Base-by-base conservation (phyloP, 495 filamentous ascomycete species). In the Aspergillus egyptiacus region DNA sequence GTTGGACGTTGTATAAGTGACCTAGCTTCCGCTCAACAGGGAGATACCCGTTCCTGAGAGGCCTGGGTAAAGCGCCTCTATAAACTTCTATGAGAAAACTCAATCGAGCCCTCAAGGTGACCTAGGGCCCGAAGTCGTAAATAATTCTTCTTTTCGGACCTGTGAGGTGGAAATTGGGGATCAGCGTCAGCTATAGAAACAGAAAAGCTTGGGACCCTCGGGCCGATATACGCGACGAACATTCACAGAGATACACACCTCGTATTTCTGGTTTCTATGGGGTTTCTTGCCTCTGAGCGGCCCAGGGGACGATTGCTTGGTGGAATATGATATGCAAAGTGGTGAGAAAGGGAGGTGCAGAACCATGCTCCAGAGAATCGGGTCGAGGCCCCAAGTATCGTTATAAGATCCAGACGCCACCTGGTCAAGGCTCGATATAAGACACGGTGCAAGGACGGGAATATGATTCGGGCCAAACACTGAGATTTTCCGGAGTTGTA, bases 11-110 rank as follows among this genome's bases (percentile, higher is more conserved):
- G 41, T 17, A 2, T 8, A 31, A 27, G 17, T 23, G 32, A 30
- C 46, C 38, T 45, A 14, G 8, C 17, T 28, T 48, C 25, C 38
- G 33, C n/a, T 32, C 19, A 50, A 42, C 18, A 41, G 30, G 10
- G 36, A 20, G 27, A 28, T 6, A 43, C 14, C 11, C 40, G 40
- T 20, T 20, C 6, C 27, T 27, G 25, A 8, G n/a, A 35, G 30
- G 14, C 33, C 14, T 15, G 15, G 33, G 5, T 17, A 13, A n/a
- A 15, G 18, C 33, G 33, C 15, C 33, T 35, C n/a, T 5, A 15
- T 13, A 15, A 17, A n/a, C 13, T 15, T 17, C 5, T 35, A 6
- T 17, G n/a, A 33, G 31, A 7, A 32, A 27, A 8, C 24, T 27
- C 24, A 27, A 27, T 27, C 4, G 24, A 10, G 3, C n/a, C 5